Evolutionary conservation across 352 stramenopile species (phyloP), one percentile per base, ranked within the genome.

Genomic region (Phytophthora capsici): DNA sequence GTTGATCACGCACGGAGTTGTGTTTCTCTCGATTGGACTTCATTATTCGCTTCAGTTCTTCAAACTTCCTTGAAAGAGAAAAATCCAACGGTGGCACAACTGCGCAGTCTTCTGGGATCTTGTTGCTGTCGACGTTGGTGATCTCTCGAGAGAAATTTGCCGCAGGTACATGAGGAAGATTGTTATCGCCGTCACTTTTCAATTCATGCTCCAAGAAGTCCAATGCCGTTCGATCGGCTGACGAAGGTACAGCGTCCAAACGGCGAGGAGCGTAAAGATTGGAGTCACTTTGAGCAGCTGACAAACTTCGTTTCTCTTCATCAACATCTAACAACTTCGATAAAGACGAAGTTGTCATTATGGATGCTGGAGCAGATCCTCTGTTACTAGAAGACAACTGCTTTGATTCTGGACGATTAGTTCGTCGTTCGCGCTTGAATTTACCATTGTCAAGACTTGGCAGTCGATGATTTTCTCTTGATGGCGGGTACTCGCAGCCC

Each of bases 61-160:
- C 75, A 67, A 90, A 93, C 57, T 91, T 90, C 46, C 71, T 71
- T n/a, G 73, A 57, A 22, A 91, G 49, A 17, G 79, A 78, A 4
- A 80, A 55, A 40, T 83, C 71, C 22, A 81, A 48, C 14, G 53
- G 62, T 37, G 56, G 63, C 13, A 71, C 40, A 43, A 43, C 14
- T 40, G 16, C 32, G 34, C 46, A 8, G 26, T 50, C n/a, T 3
- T 51, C 36, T 10, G 28, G 17, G n/a, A 47, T 38, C 26, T 57
- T 60, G 20, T 72, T 78, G 20, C 63, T 73, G 36, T 59, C 68
- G n/a, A n/a, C n/a, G n/a, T n/a, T 1, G 58, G 45, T 43, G 22
- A 45, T n/a, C 2, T n/a, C 14, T 41, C 6, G 20, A 16, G 41
- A 54, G 37, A 37, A 32, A 12, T 40, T 64, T 5, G 7, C 16